These are phyloP conservation scores for Letharia lupina DNA, from an alignment of 495 filamentous ascomycete genomes.

Conservation along the genomic window DNA sequence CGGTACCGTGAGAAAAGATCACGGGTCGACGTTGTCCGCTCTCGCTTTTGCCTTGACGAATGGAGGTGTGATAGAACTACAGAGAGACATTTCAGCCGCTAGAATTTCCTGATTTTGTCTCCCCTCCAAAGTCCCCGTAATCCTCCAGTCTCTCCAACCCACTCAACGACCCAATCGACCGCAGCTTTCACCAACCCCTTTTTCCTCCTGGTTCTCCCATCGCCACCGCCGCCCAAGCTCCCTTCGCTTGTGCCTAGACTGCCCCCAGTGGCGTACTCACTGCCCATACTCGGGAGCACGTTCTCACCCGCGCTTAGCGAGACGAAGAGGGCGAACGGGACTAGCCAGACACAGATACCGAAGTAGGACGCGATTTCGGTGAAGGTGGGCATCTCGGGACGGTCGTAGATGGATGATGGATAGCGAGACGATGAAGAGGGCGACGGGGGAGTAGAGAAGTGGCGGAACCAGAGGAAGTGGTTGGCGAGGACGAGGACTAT, in stretches of 20 bases:
- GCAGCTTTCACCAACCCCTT: constrained; percentile 66
- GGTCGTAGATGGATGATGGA: constrained; percentile 32
- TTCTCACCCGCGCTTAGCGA: constrained; percentile 89
- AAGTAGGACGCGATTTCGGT: constrained; percentile 95
- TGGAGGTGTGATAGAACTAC: neutral
- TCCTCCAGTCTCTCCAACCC: constrained; percentile 63
- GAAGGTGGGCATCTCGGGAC: constrained; percentile 68
- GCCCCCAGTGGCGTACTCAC: constrained; percentile 54
- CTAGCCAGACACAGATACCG: constrained; percentile 91
- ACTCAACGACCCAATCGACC: constrained; percentile 67
- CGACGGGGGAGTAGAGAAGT: constrained; percentile 61
- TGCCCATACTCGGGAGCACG: constrained; percentile 79
- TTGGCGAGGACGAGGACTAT: constrained; percentile 76
- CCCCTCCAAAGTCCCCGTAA: constrained; percentile 61
- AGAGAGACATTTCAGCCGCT: neutral
- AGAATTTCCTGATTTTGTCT: constrained; percentile 41
- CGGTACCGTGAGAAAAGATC: neutral
- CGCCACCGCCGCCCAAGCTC: constrained; percentile 33
- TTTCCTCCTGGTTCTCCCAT: constrained; percentile 48
- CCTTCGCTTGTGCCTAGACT: constrained; percentile 30
- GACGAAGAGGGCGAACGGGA: constrained; percentile 92
- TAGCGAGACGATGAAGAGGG: constrained; percentile 28
- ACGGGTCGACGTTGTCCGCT: neutral
- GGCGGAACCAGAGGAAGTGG: constrained; percentile 92
- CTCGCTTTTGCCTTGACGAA: neutral